phyloP scores from a whole-genome alignment of 163 green algal species.

The Coccomyxa subellipsoidea region DNA sequence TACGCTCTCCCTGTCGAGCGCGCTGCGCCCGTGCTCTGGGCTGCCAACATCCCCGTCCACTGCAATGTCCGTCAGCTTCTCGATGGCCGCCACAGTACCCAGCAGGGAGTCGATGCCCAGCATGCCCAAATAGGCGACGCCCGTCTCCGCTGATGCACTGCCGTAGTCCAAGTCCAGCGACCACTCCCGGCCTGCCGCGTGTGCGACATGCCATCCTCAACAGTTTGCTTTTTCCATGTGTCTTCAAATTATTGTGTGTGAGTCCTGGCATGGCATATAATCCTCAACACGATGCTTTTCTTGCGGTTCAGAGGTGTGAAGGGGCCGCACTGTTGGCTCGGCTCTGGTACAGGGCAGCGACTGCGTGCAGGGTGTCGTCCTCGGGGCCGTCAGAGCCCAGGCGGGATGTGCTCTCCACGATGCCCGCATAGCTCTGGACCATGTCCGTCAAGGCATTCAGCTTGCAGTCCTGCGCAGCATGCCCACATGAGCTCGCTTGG shows the following conservation, averaged over 20 bases:
- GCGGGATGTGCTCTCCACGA: constrained; percentile 25
- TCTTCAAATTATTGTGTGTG: background rate
- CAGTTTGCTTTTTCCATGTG: background rate
- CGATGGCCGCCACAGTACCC: constrained; percentile 43
- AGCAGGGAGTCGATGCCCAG: constrained; percentile 65
- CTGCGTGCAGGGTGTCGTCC: constrained; percentile 32
- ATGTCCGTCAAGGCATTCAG: constrained; percentile 39
- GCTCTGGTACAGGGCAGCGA: constrained; percentile 44
- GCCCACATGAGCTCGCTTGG: background rate
- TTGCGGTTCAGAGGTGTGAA: background rate
- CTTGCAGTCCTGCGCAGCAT: constrained; percentile 34
- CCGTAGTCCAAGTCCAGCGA: constrained; percentile 42
- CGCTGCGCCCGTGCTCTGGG: background rate
- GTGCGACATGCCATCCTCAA: background rate
- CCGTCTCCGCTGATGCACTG: constrained; percentile 16
- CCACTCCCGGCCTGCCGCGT: constrained; percentile 40
- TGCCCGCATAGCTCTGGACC: constrained; percentile 22
- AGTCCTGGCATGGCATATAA: too few relatives aligned
- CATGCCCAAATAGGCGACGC: constrained; percentile 50
- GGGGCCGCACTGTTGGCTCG: constrained; percentile 10
- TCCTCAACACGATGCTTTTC: background rate
- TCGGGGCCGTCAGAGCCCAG: constrained; percentile 25
- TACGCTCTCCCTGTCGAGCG: constrained; percentile 12
- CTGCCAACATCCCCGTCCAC: constrained; percentile 15
- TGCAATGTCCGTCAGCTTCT: constrained; percentile 54